phyloP scores from a whole-genome alignment of 352 stramenopile species.

The Phytophthora boehmeriae region DNA sequence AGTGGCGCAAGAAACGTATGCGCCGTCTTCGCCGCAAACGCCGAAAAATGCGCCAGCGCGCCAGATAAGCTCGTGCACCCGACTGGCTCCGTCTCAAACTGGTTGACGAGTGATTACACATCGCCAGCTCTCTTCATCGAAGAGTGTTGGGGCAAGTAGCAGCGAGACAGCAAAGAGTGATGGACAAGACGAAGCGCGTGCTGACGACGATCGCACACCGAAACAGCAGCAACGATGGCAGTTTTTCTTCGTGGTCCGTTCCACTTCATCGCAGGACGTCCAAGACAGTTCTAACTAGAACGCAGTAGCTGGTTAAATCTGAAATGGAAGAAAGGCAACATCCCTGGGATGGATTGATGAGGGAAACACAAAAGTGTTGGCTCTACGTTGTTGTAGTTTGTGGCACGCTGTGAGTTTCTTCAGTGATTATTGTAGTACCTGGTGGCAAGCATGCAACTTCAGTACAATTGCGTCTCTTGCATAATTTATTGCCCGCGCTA shows the following conservation, averaged over 20 bases:
- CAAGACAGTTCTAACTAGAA: not conserved
- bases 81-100: conserved; percentile 15
- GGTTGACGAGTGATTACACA: not conserved
- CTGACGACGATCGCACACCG: conserved; percentile 16
- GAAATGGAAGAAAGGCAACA: conserved; percentile 24
- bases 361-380: conserved; percentile 6
- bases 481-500: conserved; percentile 5
- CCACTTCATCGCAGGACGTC: conserved; percentile 5
- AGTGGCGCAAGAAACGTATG: conserved; percentile 99
- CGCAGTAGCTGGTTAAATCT: conserved; percentile 13
- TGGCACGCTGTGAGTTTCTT: no score
- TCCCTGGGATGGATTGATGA: conserved; percentile 27
- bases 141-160: conserved; percentile 3
- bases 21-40: conserved; percentile 97
- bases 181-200: conserved; percentile 7
- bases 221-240: conserved; percentile 26
- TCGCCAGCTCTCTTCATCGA: not conserved
- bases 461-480: no score
- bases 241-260: conserved; percentile 14
- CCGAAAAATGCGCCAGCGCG: conserved; percentile 99
- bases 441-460: no score
- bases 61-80: conserved; percentile 89
- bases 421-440: no score
- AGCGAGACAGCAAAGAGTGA: conserved; percentile 3
- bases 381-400: not conserved